Conservation (phyloP, 164 flowering plant genomes). For the Tetrastigma voinierianum region DNA sequence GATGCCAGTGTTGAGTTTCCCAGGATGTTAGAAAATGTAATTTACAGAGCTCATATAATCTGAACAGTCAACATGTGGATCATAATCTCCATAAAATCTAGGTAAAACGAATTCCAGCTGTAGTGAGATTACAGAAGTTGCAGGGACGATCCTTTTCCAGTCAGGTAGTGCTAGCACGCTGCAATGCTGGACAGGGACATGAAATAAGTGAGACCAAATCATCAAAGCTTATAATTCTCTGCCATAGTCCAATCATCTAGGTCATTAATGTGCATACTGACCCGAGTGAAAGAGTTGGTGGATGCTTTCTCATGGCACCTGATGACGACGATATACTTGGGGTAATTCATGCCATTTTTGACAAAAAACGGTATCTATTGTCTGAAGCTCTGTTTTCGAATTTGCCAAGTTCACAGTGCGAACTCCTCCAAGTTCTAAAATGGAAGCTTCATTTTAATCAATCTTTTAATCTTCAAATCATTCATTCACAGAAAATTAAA, state of each 20-base stretch:
- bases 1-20: constrained; percentile 19
- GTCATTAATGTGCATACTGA: constrained; percentile 11
- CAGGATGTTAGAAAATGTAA: constrained; percentile 24
- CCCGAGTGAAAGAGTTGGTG: constrained; percentile 17
- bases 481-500: neutral
- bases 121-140: constrained; percentile 22
- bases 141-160: constrained; percentile 14
- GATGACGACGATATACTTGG: constrained; percentile 82
- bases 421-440: neutral
- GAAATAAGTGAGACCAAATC: constrained; percentile 15
- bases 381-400: neutral
- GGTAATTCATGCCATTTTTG: constrained; percentile 44
- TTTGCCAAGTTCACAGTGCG: neutral
- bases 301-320: constrained; percentile 29
- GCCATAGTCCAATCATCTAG: constrained; percentile 17
- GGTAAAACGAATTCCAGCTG: constrained; percentile 15
- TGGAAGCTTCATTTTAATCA: neutral
- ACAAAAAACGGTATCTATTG: neutral
- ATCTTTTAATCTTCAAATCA: too few species aligned
- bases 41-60: constrained; percentile 29
- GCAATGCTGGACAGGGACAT: constrained; percentile 20
- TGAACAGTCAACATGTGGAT: constrained; percentile 9
- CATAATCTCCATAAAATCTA: constrained; percentile 19
- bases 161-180: constrained; percentile 12
- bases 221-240: constrained; percentile 18